Conservation (phyloP, 495 filamentous ascomycete genomes). For the Melanomma pulvis-pyrius region DNA sequence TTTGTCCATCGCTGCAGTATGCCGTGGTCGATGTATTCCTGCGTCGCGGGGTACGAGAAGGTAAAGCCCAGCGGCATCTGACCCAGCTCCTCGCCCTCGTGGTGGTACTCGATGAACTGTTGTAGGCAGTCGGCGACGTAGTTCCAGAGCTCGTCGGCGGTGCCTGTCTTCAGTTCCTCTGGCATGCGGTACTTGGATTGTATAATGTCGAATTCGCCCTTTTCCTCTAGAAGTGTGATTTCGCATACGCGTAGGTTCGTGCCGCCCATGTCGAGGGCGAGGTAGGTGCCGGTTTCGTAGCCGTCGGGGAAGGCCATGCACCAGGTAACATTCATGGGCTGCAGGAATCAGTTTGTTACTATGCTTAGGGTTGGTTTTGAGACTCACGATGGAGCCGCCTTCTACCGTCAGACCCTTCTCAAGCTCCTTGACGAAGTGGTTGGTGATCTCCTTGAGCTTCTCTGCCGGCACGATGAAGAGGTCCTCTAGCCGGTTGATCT, state of each 20-base stretch:
- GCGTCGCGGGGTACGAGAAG: constrained; percentile 96
- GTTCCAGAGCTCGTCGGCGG: constrained; percentile 90
- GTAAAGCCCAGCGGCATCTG: constrained; percentile 91
- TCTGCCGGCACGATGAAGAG: constrained; percentile 75
- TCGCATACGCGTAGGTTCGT: constrained; percentile 98
- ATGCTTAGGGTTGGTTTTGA: constrained; percentile 12
- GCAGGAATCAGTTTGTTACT: constrained; percentile 13
- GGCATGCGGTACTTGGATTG: constrained; percentile 99
- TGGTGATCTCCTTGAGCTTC: constrained; percentile 86
- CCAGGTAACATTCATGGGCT: constrained; percentile 99
- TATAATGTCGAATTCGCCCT: constrained; percentile 97
- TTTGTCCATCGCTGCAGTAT: constrained; percentile 98
- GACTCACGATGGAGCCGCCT: constrained; percentile 88
- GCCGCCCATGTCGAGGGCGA: constrained; percentile 97
- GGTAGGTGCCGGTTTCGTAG: constrained; percentile 83
- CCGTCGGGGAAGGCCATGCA: constrained; percentile 92
- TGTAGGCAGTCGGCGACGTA: constrained; percentile 97
- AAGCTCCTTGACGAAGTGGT: constrained; percentile 86
- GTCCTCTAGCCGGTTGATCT: constrained; percentile 86
- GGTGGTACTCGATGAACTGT: constrained; percentile 93
- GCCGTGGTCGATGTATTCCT: constrained; percentile 95
- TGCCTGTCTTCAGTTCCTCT: constrained; percentile 90
- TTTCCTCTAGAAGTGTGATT: constrained; percentile 84
- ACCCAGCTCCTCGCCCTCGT: constrained; percentile 65
- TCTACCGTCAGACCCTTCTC: constrained; percentile 83